A percentile compares a stretch with the other conserved stretches of the same genome.
Evolutionary conservation across 2,329 filamentous ascomycete genomes (phyloP).

Genomic region (Fusarium sp.): DNA sequence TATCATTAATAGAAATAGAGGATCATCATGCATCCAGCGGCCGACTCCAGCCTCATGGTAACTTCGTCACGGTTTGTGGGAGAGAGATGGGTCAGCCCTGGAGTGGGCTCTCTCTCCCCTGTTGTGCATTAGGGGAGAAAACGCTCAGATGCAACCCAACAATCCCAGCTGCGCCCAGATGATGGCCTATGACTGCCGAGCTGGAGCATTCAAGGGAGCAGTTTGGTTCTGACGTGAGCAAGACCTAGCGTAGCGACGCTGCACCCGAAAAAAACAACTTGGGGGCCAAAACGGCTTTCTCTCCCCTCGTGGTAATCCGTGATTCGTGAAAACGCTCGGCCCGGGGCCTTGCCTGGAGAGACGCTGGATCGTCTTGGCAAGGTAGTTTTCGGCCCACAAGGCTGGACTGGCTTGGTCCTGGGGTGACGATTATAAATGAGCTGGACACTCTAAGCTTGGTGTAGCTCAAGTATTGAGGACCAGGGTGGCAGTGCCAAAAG

Average conservation of each 20-base stretch:
- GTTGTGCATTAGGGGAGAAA: not conserved
- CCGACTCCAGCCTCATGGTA: not conserved
- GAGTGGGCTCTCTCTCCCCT: not conserved
- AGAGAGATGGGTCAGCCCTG: not conserved
- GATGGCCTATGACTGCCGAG: not conserved
- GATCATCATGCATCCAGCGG: not conserved
- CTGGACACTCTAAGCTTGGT: not conserved
- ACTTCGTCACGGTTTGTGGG: not conserved
- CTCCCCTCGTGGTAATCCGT: not conserved
- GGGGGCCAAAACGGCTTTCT: not conserved
- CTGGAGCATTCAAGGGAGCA: not conserved
- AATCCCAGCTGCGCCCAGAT: not conserved
- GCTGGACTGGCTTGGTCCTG: constrained; percentile 33
- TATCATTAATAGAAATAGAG: not conserved
- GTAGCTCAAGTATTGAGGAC: constrained; percentile 6
- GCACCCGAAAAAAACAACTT: not conserved
- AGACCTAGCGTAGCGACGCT: not conserved
- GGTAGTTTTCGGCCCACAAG: constrained; percentile 21
- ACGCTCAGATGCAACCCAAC: constrained; percentile 4
- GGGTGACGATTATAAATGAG: constrained; percentile 18
- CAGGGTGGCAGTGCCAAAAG: constrained; percentile 16
- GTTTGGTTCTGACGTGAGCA: constrained; percentile 28
- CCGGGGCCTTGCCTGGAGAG: not conserved
- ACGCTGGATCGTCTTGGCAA: constrained; percentile 10
- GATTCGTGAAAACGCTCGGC: not conserved